A percentile compares a stretch with the other conserved stretches of the same genome.
These are phyloP conservation scores for Trifolium pratense DNA, from an alignment of 306 rosid genomes.

Conservation along the genomic window DNA sequence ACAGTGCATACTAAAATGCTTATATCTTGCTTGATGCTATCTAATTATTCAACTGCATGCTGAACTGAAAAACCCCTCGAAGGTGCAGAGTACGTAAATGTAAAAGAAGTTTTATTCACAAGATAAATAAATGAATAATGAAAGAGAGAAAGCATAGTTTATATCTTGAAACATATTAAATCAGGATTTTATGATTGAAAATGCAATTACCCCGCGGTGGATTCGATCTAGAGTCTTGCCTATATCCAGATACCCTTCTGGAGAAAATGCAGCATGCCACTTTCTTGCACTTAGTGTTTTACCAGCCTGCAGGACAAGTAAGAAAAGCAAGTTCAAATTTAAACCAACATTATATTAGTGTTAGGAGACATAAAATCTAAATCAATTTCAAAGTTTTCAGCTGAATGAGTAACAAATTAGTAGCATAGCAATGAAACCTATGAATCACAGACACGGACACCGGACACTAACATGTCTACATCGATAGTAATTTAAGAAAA, in stretches of 20 bases:
- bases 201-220: constrained; percentile 78
- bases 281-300: constrained; percentile 87
- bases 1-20: neutral
- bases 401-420: neutral
- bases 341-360: neutral
- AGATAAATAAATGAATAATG: too few relatives aligned
- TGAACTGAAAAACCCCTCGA: neutral
- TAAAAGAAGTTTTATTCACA: constrained; percentile 1
- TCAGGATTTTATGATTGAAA: constrained; percentile 30
- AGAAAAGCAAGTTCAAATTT: constrained; percentile 20
- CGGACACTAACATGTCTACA: too few relatives aligned
- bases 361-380: constrained; percentile 2
- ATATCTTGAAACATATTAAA: constrained; percentile 21
- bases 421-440: too few relatives aligned
- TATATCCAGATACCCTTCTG: constrained; percentile 87
- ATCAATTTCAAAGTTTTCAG: neutral
- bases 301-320: constrained; percentile 68
- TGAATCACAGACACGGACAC: too few relatives aligned
- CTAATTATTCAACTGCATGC: neutral
- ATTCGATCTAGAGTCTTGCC: constrained; percentile 84
- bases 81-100: neutral
- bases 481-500: too few relatives aligned
- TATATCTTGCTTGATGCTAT: neutral
- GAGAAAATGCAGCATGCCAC: constrained; percentile 90
- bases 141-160: neutral